Evolutionary conservation across 441 rosid species (phyloP).

Genomic region (Mallotus japonicus): DNA sequence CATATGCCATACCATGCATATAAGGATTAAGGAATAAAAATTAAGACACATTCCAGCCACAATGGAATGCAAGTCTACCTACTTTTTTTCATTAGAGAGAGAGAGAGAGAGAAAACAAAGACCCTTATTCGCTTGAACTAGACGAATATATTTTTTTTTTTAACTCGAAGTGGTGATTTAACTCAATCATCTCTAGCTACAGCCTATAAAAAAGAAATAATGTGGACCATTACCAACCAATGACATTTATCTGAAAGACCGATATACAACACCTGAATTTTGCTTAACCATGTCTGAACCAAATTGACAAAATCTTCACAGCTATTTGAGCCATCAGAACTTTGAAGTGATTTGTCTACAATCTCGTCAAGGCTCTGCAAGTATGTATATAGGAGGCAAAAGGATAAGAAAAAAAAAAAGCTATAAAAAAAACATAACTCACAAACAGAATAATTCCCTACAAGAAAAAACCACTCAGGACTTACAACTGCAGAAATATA

Average conservation of each 20-base stretch:
- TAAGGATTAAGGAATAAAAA: too few relatives aligned
- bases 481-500: not conserved
- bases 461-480: not conserved
- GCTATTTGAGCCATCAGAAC: conserved; percentile 55
- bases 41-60: too few relatives aligned
- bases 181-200: not conserved
- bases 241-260: conserved; percentile 9
- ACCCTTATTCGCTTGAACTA: too few relatives aligned
- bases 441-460: not conserved
- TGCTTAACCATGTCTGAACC: conserved; percentile 72
- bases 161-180: not conserved
- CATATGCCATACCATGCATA: too few relatives aligned
- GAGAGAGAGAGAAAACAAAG: too few relatives aligned
- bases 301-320: conserved; percentile 80
- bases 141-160: not conserved
- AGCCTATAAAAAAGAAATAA: not conserved
- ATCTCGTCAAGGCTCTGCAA: conserved; percentile 84
- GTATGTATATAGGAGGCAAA: conserved; percentile 24
- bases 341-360: conserved; percentile 52
- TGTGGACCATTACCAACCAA: not conserved
- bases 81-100: too few relatives aligned
- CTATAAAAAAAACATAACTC: not conserved
- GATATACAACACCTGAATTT: conserved; percentile 57
- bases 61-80: too few relatives aligned
- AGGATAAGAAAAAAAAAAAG: conserved; percentile 11